These are phyloP conservation scores for Zasmidium cellare DNA, from an alignment of 2,329 filamentous ascomycete genomes.

Conservation along the genomic window DNA sequence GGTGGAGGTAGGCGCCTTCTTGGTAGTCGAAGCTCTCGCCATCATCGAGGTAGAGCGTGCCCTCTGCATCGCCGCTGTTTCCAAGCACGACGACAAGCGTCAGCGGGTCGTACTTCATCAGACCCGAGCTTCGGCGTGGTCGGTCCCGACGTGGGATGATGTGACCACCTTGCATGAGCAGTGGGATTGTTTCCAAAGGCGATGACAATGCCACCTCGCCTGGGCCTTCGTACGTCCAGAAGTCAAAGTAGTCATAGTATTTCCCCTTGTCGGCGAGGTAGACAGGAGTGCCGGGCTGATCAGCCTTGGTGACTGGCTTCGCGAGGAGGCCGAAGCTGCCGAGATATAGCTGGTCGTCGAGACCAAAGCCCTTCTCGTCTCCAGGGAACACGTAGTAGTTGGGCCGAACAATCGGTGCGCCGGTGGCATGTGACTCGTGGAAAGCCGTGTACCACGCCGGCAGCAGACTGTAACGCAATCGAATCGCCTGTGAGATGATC, in stretches of 20 bases:
- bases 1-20: slow-evolving; percentile 83
- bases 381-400: slow-evolving; percentile 90
- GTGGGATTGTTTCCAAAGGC: slow-evolving; percentile 80
- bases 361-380: slow-evolving; percentile 80
- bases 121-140: slow-evolving; percentile 76
- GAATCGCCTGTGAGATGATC: slow-evolving; percentile 84
- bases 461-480: slow-evolving; percentile 83
- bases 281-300: slow-evolving; percentile 69
- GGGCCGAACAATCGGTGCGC: slow-evolving; percentile 83
- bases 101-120: slow-evolving; percentile 95
- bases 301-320: slow-evolving; percentile 83
- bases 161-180: slow-evolving; percentile 91
- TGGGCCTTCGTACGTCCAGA: slow-evolving; percentile 70
- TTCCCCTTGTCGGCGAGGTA: slow-evolving; percentile 86
- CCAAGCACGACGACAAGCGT: slow-evolving; percentile 78
- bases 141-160: slow-evolving; percentile 88
- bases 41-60: slow-evolving; percentile 87
- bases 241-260: slow-evolving; percentile 96
- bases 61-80: slow-evolving; percentile 70
- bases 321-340: slow-evolving; percentile 86
- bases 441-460: slow-evolving; percentile 98
- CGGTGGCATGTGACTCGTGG: slow-evolving; percentile 79
- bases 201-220: slow-evolving; percentile 73
- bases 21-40: slow-evolving; percentile 90
- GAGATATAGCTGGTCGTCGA: slow-evolving; percentile 93